Evolutionary conservation across 2,329 filamentous ascomycete genomes (phyloP), one percentile per base, ranked within the genome.

Genomic region (Venturiaceae sp.): DNA sequence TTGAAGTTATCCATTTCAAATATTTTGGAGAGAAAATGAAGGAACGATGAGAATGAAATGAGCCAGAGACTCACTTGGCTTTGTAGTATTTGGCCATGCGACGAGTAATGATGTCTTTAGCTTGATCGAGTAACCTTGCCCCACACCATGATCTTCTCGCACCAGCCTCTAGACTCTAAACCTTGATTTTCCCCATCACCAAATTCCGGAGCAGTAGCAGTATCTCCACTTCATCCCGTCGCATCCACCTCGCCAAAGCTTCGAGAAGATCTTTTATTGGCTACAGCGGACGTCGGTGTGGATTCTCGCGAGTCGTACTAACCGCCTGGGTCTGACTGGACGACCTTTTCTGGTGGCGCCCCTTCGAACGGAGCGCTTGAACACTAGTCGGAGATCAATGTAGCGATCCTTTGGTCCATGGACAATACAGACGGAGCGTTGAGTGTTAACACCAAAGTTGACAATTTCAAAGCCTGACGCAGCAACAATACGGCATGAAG

Each of bases 31-130:
- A 60, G 54, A 60, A 58, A 58, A 36, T 50, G 57, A 61, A 62
- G 57, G 57, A 37, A 59, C 53, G 58, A 61, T 62, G 66, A 66
- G 65, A 63, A 64, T 52, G 66, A 65, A 65, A 61, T 65, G 61
- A 64, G 59, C 58, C 60, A 65, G 63, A 60, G 64, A 65, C 60
- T 61, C n/a, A 63, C 64, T 61, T 64, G 66, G 67, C 55, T 65
- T 65, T 66, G 63, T 64, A 65, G 64, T 64, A 64, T 69, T 69
- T 67, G 69, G 69, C 64, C 62, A 56, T 63, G 64, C 60, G 62
- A 65, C 60, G 30, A 53, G 60, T 62, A 62, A 61, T 60, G 55
- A 60, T 37, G 62, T 62, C 58, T 62, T 65, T 64, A 63, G 55
- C 65, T 65, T 50, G 60, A 66, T 66, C 65, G 26, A 58, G 53